Evolutionary conservation across 2,329 filamentous ascomycete species (phyloP), one percentile per base, ranked within the genome.

Genomic region (Colletotrichum cereale): DNA sequence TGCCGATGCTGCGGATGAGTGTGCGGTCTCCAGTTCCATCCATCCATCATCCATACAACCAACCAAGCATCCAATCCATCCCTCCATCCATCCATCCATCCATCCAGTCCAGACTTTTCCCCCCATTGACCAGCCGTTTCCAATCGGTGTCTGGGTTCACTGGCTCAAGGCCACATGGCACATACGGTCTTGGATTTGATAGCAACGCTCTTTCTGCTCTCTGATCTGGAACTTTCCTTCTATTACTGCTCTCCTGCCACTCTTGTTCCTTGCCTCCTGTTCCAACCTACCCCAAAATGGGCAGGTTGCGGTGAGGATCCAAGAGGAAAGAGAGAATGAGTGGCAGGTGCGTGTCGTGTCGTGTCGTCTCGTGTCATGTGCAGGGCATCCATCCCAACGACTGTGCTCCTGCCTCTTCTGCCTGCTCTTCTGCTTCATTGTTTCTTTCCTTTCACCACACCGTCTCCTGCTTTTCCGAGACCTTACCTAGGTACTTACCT

Each of bases 1-100:
- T 61, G 58, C 58, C 58, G 57, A 61, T 52, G 48, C 18, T 61
- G 40, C 57, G 47, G 40, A 34, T 34, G 57, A 48, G 58, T 47
- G 29, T 42, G n/a, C 29, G 38, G 29, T 47, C 11, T 47, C 11
- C 58, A 47, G 42, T 36, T 26, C 21, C 42, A 61, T 40, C n/a
- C 42, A 47, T n/a, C 44, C 44, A n/a, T n/a, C 44, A 47, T 24
- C 44, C 44, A 47, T 10, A 5, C 21, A n/a, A 11, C 42, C 42
- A 47, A n/a, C 21, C 21, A 47, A 2, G 6, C 36, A 38, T 38
- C 36, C 36, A 31, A 26, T 61, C 58, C 29, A n/a, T n/a, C 44
- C 44, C n/a, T 24, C 44, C 44, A 47, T 10, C 16, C 21, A n/a
- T n/a, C 42, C 42, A 47, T 47, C 21, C 21, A 47, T 1, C 36